Base-by-base conservation (phyloP, 2,329 filamentous ascomycete genomes). In the Zasmidium cellare region DNA sequence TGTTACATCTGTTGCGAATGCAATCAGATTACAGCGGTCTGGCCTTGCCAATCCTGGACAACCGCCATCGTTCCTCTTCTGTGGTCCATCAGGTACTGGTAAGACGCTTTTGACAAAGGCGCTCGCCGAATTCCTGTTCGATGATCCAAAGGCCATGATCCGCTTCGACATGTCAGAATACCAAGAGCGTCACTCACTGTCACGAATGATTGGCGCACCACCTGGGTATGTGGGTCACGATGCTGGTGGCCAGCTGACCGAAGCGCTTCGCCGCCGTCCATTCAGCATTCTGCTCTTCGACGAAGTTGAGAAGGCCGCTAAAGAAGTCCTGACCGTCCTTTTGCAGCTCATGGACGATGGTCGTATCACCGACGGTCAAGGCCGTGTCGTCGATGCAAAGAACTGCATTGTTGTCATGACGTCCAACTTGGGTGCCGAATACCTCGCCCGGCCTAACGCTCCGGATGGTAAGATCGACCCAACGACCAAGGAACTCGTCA, bases 361-460 rank as follows among this genome's bases (percentile, higher is more conserved):
- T 25, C 92, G 94, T 69, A 97, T 99, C 76, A 99, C 94, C 14
- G 94, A 99, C 72, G 94, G 94, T 49, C 96, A 97, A 84, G 94
- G 94, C 72, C 87, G 94, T 74, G 83, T 97, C 51, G 87, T 99
- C 55, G 94, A 99, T 69, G 94, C 93, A 60, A 91, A 88, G 78
- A 99, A 99, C 82, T 97, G 93, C 74, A 97, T 99, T 67, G 93
- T 99, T 46, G 94, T 99, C 76, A 96, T 99, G 92, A 99, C 94
- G 0, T 97, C 92, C 70, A 99, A 99, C 79, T 77, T 99, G 61
- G 94, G 94, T 65, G 94, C 94, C 28, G 94, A 97, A 74, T 96
- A 88, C 74, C 88, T 99, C n/a, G 80, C 90, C 41, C 88, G 92
- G 20, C 88, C 90, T 16, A 87, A 87, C 55, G 84, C 84, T 52